Evolutionary conservation across 768 basidiomycete genomes (phyloP), one percentile per base, ranked within the genome.

Genomic region (Tephrocybe sp.): DNA sequence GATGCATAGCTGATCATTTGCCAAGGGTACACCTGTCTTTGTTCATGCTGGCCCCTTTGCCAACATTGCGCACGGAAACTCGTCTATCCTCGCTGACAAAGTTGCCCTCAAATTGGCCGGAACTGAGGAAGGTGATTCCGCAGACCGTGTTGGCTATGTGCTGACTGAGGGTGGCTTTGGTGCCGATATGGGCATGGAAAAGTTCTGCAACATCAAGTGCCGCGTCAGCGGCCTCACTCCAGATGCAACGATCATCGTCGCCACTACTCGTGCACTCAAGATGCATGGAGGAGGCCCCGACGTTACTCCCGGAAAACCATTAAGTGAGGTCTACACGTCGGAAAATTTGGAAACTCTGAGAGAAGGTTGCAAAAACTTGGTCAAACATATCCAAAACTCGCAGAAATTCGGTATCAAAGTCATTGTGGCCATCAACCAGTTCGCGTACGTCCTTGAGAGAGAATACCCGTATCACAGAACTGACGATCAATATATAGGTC

Each of bases 151-250:
- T 37, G 96, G 96, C 32, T 99, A 97, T 61, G 96, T 98, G 51
- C 82, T 99, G 58, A 99, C 96, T 24, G 96, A 99, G 71, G 95
- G 93, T 62, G 96, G 96, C 36, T 99, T 98, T 70, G 96, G 96
- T 49, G 95, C 96, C 18, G 96, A 99, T 67, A 99, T 98, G 85
- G 96, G 93, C 31, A 92, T 95, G 92, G 92, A 94, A 72, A 97
- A 99, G 69, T 99, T 98, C 79, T 98, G 92, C 78, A 98, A 98
- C 71, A 98, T 99, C 79, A 99, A 99, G 69, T 98, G 95, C 68
- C 86, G 96, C 52, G 78, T 89, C 50, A 94, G 91, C 53, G 96
- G 95, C 40, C 80, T 98, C 63, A 87, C 76, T 49, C 97, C 97
- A 8, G 92, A 99, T 68, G 96, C 93, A 3, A 88, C 88, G 30